Conservation (phyloP, 352 stramenopile species). For the Pythium coloratum region DNA sequence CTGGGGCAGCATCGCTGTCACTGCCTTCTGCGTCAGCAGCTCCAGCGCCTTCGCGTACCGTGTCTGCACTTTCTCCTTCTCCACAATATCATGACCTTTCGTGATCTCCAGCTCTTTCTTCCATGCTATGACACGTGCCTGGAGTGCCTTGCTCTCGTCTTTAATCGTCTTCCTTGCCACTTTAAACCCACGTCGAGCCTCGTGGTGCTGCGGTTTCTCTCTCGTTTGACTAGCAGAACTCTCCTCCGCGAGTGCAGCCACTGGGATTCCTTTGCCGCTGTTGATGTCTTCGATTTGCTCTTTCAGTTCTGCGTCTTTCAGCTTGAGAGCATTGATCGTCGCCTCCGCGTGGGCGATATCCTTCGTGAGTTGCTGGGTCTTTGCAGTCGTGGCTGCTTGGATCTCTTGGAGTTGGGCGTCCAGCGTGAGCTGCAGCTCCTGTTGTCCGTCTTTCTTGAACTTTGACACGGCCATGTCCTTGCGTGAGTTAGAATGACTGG, state of each 20-base stretch:
- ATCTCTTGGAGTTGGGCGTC: constrained; percentile 28
- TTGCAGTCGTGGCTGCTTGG: constrained; percentile 3
- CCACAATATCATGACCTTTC: constrained; percentile 32
- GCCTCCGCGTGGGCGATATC: constrained; percentile 18
- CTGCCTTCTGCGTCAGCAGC: constrained; percentile 12
- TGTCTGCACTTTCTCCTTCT: constrained; percentile 16
- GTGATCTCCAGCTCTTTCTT: constrained; percentile 34
- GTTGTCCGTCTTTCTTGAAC: constrained; percentile 36
- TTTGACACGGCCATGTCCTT: constrained; percentile 35
- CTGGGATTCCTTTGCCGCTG: constrained; percentile 34
- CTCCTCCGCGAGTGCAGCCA: neutral
- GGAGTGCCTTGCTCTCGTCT: constrained; percentile 37
- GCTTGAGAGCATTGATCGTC: constrained; percentile 23
- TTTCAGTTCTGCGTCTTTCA: constrained; percentile 37
- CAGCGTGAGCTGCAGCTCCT: constrained; percentile 25
- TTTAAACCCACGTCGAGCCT: constrained; percentile 44
- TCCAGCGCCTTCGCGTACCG: constrained; percentile 18
- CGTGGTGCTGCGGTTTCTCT: constrained; percentile 26
- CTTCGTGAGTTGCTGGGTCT: constrained; percentile 21
- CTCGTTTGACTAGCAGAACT: neutral
- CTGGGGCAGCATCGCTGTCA: constrained; percentile 16
- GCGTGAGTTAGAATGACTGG: constrained; percentile 23
- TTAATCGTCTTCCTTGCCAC: constrained; percentile 46
- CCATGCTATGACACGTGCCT: constrained; percentile 29
- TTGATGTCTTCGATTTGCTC: constrained; percentile 64